Evolutionary conservation across 1,284 basidiomycete genomes (phyloP).

Genomic region (Leccinum griseonigrum): DNA sequence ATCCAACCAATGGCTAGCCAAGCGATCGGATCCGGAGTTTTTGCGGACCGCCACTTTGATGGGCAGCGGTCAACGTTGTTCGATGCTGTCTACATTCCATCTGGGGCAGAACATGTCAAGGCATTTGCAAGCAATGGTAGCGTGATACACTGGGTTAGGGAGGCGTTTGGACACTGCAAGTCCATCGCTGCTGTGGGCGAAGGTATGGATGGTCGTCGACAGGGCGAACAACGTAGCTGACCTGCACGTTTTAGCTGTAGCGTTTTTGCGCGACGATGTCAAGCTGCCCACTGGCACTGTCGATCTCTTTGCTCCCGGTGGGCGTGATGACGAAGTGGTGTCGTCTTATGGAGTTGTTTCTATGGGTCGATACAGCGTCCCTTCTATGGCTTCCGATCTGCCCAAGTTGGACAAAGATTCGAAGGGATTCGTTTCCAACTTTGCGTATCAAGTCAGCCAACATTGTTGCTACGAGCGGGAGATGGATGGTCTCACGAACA

Average conservation of each 20-base stretch:
- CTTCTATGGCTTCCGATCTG: slow-evolving; percentile 40
- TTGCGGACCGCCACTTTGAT: slow-evolving; percentile 71
- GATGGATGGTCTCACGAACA: slow-evolving; percentile 48
- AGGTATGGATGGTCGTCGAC: slow-evolving; percentile 32
- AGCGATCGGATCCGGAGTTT: slow-evolving; percentile 37
- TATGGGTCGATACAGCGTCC: slow-evolving; percentile 45
- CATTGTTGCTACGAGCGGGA: slow-evolving; percentile 65
- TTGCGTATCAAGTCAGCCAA: slow-evolving; percentile 60
- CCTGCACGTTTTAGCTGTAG: slow-evolving; percentile 39
- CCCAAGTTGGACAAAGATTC: slow-evolving; percentile 43
- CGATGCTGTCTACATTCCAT: slow-evolving; percentile 74
- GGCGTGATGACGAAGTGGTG: slow-evolving; percentile 40
- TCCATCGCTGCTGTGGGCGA: slow-evolving; percentile 72
- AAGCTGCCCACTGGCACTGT: slow-evolving; percentile 42
- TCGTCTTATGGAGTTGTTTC: slow-evolving; percentile 64
- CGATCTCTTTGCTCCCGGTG: slow-evolving; percentile 35
- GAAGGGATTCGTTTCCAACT: slow-evolving; percentile 55
- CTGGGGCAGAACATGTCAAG: slow-evolving; percentile 55
- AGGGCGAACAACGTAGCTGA: neutral
- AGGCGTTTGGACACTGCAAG: slow-evolving; percentile 80
- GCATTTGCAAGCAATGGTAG: slow-evolving; percentile 54
- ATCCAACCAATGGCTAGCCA: slow-evolving; percentile 43
- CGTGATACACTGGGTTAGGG: slow-evolving; percentile 67
- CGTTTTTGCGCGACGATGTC: slow-evolving; percentile 47
- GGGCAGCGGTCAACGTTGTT: slow-evolving; percentile 78